Evolutionary conservation across 1,284 basidiomycete species (phyloP), one percentile per base, ranked within the genome.

Genomic region (Ganoderma multipileum): DNA sequence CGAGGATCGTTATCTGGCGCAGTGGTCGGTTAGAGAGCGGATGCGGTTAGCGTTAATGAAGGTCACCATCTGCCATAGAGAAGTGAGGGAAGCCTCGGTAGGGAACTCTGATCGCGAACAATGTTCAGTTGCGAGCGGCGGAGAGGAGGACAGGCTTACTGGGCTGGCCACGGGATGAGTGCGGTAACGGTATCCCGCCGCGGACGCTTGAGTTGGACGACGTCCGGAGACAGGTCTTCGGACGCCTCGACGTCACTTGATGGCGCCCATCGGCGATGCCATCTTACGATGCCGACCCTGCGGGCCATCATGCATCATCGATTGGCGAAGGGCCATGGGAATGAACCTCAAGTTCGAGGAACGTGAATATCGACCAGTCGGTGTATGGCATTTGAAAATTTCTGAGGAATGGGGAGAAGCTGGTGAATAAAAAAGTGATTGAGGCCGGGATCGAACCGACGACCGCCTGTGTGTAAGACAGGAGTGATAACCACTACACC

Each of bases 381-480:
- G 23, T 50, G 47, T 26, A 3, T 12, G 12, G 30, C 61, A 52
- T 6, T 9, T 11, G 6, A 62, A n/a, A 11, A 36, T 8, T 47
- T 1, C 4, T 8, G 28, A 5, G 41, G 20, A 0, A 18, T 14
- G 30, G 3, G 16, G 38, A 55, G 23, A 52, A 20, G 2, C 16
- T 14, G 18, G 5, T 16, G 5, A 38, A 11, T 16, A 41, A 41
- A 36, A 67, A 65, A 50, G 30, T 69, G 68, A 72, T 70, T 72
- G 71, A 70, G 71, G 71, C 71, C 71, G 68, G 71, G 71, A 70
- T 70, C 68, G 71, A 72, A 72, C 71, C 71, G 68, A 72, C 68
- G 71, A 72, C 71, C 71, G 71, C 71, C 65, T 70, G 68, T 70
- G 71, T 72, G 71, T 70, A 70, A 72, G 68, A 72, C 71, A 72